Evolutionary conservation across 2,329 filamentous ascomycete species (phyloP).

Genomic region (Tolypocladium tundrense): DNA sequence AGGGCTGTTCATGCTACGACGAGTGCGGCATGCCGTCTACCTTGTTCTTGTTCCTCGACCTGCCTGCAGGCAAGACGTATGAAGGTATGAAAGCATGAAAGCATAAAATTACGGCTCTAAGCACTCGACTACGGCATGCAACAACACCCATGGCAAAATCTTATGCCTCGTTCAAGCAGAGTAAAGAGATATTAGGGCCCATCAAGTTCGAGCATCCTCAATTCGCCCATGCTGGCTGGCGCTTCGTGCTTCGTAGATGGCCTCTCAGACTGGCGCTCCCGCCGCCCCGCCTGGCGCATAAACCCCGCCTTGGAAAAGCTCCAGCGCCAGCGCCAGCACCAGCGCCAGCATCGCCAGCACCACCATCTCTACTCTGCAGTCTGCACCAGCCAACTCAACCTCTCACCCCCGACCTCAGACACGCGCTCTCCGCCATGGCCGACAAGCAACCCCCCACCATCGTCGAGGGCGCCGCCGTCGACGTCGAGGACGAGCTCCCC

Average conservation of each 20-base stretch:
- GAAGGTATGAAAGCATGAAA: neutral
- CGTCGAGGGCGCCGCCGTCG: conserved; percentile 50
- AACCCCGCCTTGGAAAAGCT: neutral
- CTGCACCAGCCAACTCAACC: neutral
- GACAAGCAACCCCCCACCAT: conserved; percentile 47
- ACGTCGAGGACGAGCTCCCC: conserved; percentile 46
- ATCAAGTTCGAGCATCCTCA: neutral
- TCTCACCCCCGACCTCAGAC: neutral
- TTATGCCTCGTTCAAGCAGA: too few species aligned
- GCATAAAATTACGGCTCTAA: neutral
- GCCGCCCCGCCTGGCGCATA: neutral
- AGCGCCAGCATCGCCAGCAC: neutral
- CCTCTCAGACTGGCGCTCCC: neutral
- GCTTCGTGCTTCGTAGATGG: neutral
- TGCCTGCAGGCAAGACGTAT: neutral
- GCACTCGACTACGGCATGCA: neutral
- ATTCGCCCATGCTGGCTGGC: neutral
- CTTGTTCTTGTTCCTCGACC: too few species aligned
- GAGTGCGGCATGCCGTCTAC: neutral
- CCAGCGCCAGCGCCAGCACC: neutral
- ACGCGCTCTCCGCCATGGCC: conserved; percentile 36
- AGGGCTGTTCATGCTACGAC: neutral
- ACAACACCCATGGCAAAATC: neutral
- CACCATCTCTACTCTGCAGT: neutral
- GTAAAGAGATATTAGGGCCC: neutral